Evolutionary conservation across 2,329 filamentous ascomycete species (phyloP), one percentile per base, ranked within the genome.

Genomic region (Hypoxylon sp.): DNA sequence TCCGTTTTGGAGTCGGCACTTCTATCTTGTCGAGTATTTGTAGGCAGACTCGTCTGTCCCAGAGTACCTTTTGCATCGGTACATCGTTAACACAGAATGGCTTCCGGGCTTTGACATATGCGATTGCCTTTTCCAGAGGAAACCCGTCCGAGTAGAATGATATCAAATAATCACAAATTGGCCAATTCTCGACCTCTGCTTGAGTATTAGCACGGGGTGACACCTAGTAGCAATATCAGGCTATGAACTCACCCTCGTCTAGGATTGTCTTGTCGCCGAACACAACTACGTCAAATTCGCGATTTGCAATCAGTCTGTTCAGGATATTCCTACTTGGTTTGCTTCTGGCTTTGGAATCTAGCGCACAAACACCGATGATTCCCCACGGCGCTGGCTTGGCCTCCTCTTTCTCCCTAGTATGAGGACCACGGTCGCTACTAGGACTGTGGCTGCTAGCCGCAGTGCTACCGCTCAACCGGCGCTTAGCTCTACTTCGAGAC

Each of bases 231-330:
- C 8, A 20, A 45, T 48, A n/a, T 23, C 29, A 43, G 18, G 10
- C 17, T 18, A 23, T 24, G 15, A 23, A 72, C 81, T 67, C 67
- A 85, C 84, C 84, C 83, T 99, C 95, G 70, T 99, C 95, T 29
- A 99, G 81, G 66, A 99, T 99, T 38, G 97, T 94, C 77, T 99
- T 99, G 79, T 99, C 95, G 43, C 95, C 96, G 78, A 99, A 99
- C 10, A 99, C 94, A 60, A 96, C 89, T 20, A 98, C 93, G 69
- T 99, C 94, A 70, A 99, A 98, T 68, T 98, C 94, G 46, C 88
- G 86, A 65, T 96, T 93, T 27, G 90, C 87, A 64, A 97, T 94
- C 17, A 99, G 82, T 47, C 93, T 87, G 70, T 96, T 98, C 58
- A 99, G 79, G 66, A 99, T 99, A 71, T 97, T 98, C 65, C 96